phyloP scores from a whole-genome alignment of 768 basidiomycete species.

The Leccinum uliginosum region DNA sequence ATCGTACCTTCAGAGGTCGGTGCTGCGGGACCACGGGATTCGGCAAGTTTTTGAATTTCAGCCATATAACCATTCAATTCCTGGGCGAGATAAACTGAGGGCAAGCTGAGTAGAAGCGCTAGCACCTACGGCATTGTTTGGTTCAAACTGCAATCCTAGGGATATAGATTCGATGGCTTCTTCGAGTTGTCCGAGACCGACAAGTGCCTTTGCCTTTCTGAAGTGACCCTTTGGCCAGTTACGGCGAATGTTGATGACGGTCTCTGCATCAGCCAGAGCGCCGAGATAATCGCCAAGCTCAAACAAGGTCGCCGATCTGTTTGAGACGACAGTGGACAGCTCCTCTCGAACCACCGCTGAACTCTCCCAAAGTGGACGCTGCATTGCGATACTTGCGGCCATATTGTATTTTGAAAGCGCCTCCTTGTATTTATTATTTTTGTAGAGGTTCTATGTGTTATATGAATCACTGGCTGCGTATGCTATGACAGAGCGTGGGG shows the following conservation, averaged over 20 bases:
- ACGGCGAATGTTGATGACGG: conserved; percentile 77
- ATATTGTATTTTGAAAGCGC: conserved; percentile 79
- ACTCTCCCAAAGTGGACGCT: conserved; percentile 89
- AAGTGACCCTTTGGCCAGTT: conserved; percentile 97
- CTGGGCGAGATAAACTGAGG: conserved; percentile 17
- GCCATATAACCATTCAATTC: conserved; percentile 31
- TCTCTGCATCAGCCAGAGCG: conserved; percentile 86
- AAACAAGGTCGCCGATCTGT: conserved; percentile 84
- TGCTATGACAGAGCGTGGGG: conserved; percentile 12
- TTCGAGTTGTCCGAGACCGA: conserved; percentile 59
- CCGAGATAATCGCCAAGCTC: conserved; percentile 71
- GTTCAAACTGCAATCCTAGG: conserved; percentile 84
- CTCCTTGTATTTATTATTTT: conserved; percentile 58
- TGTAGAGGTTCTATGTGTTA: conserved; percentile 64
- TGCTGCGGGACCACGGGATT: conserved; percentile 6
- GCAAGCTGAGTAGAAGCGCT: neutral
- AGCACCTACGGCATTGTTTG: conserved; percentile 49
- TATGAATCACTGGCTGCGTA: conserved; percentile 9
- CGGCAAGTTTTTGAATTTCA: conserved; percentile 25
- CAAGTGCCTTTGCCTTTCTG: conserved; percentile 85
- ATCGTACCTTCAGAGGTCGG: conserved; percentile 1
- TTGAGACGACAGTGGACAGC: conserved; percentile 83
- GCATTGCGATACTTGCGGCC: conserved; percentile 70
- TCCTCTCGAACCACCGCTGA: conserved; percentile 83
- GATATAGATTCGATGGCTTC: conserved; percentile 82